phyloP scores from a whole-genome alignment of 2,329 filamentous ascomycete genomes.

The Apiospora phragmitis region DNA sequence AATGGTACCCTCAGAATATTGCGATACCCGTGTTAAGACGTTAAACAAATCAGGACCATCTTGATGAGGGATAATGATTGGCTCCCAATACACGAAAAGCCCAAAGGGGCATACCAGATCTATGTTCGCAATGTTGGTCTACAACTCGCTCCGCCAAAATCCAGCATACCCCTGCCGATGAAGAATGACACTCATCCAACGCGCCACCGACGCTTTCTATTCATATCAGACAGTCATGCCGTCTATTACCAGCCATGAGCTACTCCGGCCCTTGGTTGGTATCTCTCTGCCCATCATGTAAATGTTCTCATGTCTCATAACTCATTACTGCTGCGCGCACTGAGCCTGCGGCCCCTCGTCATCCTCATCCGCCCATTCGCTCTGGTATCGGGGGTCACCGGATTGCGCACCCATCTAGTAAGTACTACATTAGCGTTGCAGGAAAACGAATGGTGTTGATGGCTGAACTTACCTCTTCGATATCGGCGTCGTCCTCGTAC shows the following conservation, averaged over 20 bases:
- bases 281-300: not conserved
- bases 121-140: slow-evolving; percentile 2
- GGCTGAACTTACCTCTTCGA: slow-evolving; percentile 66
- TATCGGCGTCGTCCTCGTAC: slow-evolving; percentile 78
- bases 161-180: not conserved
- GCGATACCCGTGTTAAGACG: not conserved
- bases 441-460: not conserved
- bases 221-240: not conserved
- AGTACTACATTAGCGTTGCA: slow-evolving; percentile 26
- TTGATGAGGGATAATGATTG: not conserved
- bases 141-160: not conserved
- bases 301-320: slow-evolving; percentile 25
- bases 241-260: not conserved
- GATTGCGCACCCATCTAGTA: slow-evolving; percentile 69
- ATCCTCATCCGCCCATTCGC: slow-evolving; percentile 71
- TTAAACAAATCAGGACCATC: not conserved
- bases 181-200: not conserved
- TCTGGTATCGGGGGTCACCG: slow-evolving; percentile 64
- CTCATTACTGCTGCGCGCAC: slow-evolving; percentile 69
- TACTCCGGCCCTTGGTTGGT: not conserved
- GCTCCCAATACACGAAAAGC: not conserved
- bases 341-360: slow-evolving; percentile 68
- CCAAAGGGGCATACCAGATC: not conserved
- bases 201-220: not conserved
- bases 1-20: not conserved